These are phyloP conservation scores for Plasmodium gallinaceum DNA, from an alignment of 169 alveolate genomes.

Conservation along the genomic window DNA sequence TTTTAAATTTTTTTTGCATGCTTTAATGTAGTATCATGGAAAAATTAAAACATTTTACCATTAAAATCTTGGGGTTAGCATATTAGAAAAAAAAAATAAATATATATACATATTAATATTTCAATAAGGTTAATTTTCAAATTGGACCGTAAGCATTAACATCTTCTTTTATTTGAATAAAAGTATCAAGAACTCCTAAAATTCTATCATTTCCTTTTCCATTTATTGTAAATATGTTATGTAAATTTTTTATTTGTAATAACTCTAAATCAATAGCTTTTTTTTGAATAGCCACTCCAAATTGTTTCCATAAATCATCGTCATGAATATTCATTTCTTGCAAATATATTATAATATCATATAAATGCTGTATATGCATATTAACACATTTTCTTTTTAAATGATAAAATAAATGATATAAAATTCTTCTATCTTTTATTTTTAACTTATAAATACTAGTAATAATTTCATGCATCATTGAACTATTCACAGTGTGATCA, in stretches of 20 bases:
- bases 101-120: constrained; percentile 13
- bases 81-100: constrained; percentile 6
- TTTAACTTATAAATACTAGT: constrained; percentile 76
- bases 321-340: constrained; percentile 84
- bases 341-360: constrained; percentile 78
- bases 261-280: constrained; percentile 84
- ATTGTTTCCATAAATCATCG: constrained; percentile 87
- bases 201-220: constrained; percentile 88
- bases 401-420: constrained; percentile 85
- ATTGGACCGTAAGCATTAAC: constrained; percentile 83
- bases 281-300: constrained; percentile 87
- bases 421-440: constrained; percentile 83
- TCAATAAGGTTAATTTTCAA: constrained; percentile 46
- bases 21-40: constrained; percentile 17
- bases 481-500: constrained; percentile 87
- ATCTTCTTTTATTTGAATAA: constrained; percentile 84
- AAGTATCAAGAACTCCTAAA: constrained; percentile 84
- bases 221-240: constrained; percentile 49
- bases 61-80: constrained; percentile 16
- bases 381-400: constrained; percentile 83
- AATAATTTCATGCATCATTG: constrained; percentile 84
- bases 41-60: constrained; percentile 11
- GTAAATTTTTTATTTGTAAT: constrained; percentile 80
- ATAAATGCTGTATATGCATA: constrained; percentile 85
- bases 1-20: constrained; percentile 8